These are phyloP conservation scores for Heliamphora exappendiculata DNA, from an alignment of 148 eudicot genomes.

Conservation along the genomic window DNA sequence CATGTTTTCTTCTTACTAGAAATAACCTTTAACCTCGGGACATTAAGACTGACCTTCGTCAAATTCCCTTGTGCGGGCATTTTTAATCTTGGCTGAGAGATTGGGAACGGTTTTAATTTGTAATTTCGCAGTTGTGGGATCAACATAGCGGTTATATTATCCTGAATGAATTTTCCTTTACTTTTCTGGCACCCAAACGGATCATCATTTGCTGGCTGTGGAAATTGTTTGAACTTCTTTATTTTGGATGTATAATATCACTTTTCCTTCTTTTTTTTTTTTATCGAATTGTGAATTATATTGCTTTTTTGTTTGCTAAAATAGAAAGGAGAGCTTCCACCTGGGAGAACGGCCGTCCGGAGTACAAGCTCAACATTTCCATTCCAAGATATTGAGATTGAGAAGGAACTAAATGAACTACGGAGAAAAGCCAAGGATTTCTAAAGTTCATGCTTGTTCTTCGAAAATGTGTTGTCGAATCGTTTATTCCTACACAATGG, in stretches of 20 bases:
- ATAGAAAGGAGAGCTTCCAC: constrained; percentile 93
- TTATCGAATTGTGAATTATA: not conserved
- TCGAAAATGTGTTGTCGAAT: not conserved
- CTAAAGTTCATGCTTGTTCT: constrained; percentile 10
- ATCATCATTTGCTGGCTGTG: not conserved
- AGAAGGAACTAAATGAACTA: constrained; percentile 72
- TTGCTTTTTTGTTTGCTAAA: not conserved
- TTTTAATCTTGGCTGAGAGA: not conserved
- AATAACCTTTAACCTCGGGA: not conserved
- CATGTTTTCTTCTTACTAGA: not conserved
- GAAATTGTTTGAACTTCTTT: not conserved
- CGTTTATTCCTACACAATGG: not conserved
- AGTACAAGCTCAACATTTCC: constrained; percentile 41
- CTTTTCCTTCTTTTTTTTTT: not conserved
- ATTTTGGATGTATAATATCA: constrained; percentile 1
- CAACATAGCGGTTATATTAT: not conserved
- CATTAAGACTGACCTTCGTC: no score
- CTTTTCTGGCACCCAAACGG: not conserved
- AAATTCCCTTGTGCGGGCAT: not conserved
- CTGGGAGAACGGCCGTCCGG: constrained; percentile 61
- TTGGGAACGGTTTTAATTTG: not conserved
- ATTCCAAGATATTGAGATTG: constrained; percentile 66
- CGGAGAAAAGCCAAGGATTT: constrained; percentile 65
- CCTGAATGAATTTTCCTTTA: not conserved
- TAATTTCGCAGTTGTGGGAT: not conserved